A percentile compares a stretch with the other conserved stretches of the same genome.
Evolutionary conservation across 148 eudicot species (phyloP).

Genomic region (Rhododendron ovatum): DNA sequence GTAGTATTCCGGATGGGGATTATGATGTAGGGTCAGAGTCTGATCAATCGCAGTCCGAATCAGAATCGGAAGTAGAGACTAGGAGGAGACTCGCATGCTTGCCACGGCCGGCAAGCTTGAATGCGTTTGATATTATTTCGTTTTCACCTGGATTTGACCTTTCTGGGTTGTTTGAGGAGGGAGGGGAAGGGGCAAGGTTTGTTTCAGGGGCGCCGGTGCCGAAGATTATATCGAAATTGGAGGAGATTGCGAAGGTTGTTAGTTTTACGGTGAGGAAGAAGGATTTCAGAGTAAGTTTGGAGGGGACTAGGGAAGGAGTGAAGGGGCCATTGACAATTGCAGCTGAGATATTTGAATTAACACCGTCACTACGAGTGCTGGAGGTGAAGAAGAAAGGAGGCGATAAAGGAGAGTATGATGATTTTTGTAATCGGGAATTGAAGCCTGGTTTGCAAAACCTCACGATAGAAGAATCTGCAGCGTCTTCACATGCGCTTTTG

Average conservation of each 20-base stretch:
- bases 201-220: constrained; percentile 61
- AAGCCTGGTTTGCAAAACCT: constrained; percentile 58
- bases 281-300: constrained; percentile 70
- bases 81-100: constrained; percentile 37
- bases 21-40: constrained; percentile 37
- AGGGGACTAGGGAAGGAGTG: constrained; percentile 62
- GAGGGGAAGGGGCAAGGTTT: constrained; percentile 51
- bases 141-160: constrained; percentile 68
- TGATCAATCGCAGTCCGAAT: constrained; percentile 40
- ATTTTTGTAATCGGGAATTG: constrained; percentile 54
- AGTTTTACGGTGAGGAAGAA: constrained; percentile 68
- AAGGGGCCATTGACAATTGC: constrained; percentile 66
- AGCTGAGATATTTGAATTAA: constrained; percentile 78
- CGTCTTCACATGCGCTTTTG: constrained; percentile 1
- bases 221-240: constrained; percentile 62
- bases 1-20: constrained; percentile 25
- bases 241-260: constrained; percentile 77
- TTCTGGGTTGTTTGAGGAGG: constrained; percentile 76
- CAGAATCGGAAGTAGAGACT: constrained; percentile 50
- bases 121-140: constrained; percentile 78
- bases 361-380: constrained; percentile 64
- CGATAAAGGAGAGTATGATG: constrained; percentile 67
- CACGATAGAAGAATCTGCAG: constrained; percentile 19
- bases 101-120: constrained; percentile 70
- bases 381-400: constrained; percentile 78